Percentiles rank a stretch among this genome's conserved stretches.
phyloP scores from a whole-genome alignment of 2,329 filamentous ascomycete genomes.

The Podosphaera aphanis region DNA sequence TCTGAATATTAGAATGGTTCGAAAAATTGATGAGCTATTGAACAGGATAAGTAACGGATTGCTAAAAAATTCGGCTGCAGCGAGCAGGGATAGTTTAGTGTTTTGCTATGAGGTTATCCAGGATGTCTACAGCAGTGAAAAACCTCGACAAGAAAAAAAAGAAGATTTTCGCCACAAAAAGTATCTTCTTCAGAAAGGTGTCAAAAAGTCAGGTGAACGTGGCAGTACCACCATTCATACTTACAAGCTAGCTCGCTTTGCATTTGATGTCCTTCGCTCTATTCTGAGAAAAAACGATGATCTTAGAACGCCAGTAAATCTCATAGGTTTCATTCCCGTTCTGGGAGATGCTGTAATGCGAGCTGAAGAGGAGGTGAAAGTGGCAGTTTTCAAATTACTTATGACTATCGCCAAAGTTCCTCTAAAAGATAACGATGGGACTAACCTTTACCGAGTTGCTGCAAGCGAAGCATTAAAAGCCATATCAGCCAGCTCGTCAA shows the following conservation, averaged over 20 bases:
- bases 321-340: conserved; percentile 69
- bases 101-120: conserved; percentile 93
- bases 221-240: conserved; percentile 55
- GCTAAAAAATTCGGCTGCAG: conserved; percentile 55
- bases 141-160: conserved; percentile 26
- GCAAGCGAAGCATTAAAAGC: conserved; percentile 64
- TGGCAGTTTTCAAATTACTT: conserved; percentile 67
- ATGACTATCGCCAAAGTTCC: conserved; percentile 68
- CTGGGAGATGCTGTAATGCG: conserved; percentile 69
- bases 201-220: conserved; percentile 49
- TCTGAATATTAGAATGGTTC: conserved; percentile 58
- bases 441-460: conserved; percentile 47
- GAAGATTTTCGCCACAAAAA: conserved; percentile 40
- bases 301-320: conserved; percentile 54
- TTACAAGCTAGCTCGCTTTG: conserved; percentile 73
- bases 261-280: conserved; percentile 64
- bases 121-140: conserved; percentile 49
- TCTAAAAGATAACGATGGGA: conserved; percentile 38
- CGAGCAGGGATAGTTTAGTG: conserved; percentile 60
- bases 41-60: conserved; percentile 64
- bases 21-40: conserved; percentile 77
- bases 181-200: conserved; percentile 61
- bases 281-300: conserved; percentile 70
- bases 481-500: conserved; percentile 54
- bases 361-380: conserved; percentile 78